phyloP scores from a whole-genome alignment of 371 early-diverging fungal genomes.

The Aphelidium insulamus region DNA sequence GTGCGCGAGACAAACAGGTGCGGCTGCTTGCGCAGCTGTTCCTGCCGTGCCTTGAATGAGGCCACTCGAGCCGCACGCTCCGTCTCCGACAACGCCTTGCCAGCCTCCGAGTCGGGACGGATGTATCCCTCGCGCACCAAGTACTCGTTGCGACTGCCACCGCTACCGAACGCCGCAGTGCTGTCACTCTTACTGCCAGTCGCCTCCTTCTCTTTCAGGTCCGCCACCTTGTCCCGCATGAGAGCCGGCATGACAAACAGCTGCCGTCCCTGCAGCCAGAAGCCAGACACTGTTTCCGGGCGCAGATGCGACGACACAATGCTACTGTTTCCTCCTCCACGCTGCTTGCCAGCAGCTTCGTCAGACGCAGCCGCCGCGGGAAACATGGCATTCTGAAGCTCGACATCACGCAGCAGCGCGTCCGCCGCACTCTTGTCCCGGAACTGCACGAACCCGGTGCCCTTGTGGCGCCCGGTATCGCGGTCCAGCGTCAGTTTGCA shows the following conservation, averaged over 20 bases:
- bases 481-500: conserved; percentile 65
- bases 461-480: conserved; percentile 53
- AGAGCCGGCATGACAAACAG: conserved; percentile 61
- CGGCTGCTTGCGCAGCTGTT: conserved; percentile 51
- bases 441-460: conserved; percentile 84
- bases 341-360: too few relatives aligned
- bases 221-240: conserved; percentile 35
- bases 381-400: too few relatives aligned
- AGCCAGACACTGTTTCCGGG: conserved; percentile 21
- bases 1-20: conserved; percentile 68
- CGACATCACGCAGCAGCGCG: conserved; percentile 39
- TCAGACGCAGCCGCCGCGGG: too few relatives aligned
- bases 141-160: conserved; percentile 20
- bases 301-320: conserved; percentile 43
- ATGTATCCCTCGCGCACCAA: conserved; percentile 47
- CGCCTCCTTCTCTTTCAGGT: conserved; percentile 35
- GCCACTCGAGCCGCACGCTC: conserved; percentile 54
- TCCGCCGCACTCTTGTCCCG: conserved; percentile 39
- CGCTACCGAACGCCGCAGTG: conserved; percentile 54
- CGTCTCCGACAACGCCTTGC: conserved; percentile 31
- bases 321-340: too few relatives aligned
- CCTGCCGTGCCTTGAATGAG: conserved; percentile 52
- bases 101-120: conserved; percentile 63
- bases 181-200: conserved; percentile 26
- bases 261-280: conserved; percentile 58